Evolutionary conservation across 768 basidiomycete genomes (phyloP), one percentile per base, ranked within the genome.

Genomic region (Naganishia vishniacii): DNA sequence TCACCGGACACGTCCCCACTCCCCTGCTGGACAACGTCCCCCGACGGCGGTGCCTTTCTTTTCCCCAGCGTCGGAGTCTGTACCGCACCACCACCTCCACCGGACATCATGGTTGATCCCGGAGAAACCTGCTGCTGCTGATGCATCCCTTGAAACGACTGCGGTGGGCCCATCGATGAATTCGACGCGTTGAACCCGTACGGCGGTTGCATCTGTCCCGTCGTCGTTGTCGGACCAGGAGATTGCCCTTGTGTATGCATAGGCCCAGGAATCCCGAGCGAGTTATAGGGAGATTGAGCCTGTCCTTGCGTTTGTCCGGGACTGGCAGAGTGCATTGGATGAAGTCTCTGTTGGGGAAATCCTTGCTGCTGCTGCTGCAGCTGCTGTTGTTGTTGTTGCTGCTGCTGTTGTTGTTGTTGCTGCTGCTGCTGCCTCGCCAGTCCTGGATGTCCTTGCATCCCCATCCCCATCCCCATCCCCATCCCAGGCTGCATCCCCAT

Each of bases 151-250:
- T 67, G 56, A n/a, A n/a, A n/a, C n/a, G n/a, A n/a, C 28, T 26
- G 40, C 32, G 40, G 66, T 18, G 48, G 51, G 16, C 29, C 41
- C 45, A 44, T 45, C 0, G 73, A 12, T 18, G 42, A 18, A 18
- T 44, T 44, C 9, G 16, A 40, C 16, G 37, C 37, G 37, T 8
- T 40, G 37, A 16, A 8, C 37, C 37, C 37, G 64, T 67, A 67
- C 11, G 73, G 69, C 16, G 68, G 65, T 44, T 69, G 66, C 59
- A 41, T 60, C 26, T 71, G 68, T n/a, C n/a, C n/a, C n/a, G n/a
- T n/a, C n/a, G n/a, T n/a, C n/a, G n/a, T n/a, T n/a, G n/a, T n/a
- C n/a, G n/a, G n/a, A n/a, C n/a, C n/a, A n/a, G n/a, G n/a, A n/a
- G n/a, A n/a, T n/a, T n/a, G n/a, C 37, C 29, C 48, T 28, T 62